Conservation (phyloP, 768 basidiomycete genomes). For the Phlegmacium glaucopus region DNA sequence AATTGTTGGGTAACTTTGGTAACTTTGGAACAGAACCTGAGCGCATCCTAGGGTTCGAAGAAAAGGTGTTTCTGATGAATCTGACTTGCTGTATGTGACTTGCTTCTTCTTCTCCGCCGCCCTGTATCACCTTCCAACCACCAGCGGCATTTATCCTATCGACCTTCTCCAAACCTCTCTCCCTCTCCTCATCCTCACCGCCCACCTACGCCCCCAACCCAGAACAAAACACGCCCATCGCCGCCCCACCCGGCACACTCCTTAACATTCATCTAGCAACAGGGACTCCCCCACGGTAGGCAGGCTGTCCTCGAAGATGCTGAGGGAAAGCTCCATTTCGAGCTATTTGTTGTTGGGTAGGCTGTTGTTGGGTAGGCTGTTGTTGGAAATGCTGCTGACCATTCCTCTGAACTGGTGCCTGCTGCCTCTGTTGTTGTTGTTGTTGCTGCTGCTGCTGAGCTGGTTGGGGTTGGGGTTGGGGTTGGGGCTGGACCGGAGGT, state of each 20-base stretch:
- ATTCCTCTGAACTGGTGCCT: constrained; percentile 18
- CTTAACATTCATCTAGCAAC: constrained; percentile 36
- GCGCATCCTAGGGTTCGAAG: too few relatives aligned
- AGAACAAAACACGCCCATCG: neutral
- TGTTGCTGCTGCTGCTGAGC: constrained; percentile 19
- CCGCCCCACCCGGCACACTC: too few relatives aligned
- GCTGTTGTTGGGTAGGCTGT: neutral
- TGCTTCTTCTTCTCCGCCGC: constrained; percentile 14
- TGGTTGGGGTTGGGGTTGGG: constrained; percentile 10
- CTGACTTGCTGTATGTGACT: neutral
- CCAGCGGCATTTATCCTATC: constrained; percentile 11
- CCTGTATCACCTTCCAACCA: constrained; percentile 22
- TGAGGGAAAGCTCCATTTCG: constrained; percentile 18
- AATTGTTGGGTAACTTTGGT: too few relatives aligned
- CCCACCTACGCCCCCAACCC: neutral
- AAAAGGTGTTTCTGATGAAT: too few relatives aligned
- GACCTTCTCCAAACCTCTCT: constrained; percentile 2
- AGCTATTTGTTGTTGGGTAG: constrained; percentile 4
- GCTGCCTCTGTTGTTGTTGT: constrained; percentile 21
- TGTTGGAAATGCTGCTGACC: neutral
- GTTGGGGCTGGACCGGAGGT: constrained; percentile 20
- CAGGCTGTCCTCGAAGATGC: constrained; percentile 24
- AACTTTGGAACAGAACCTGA: too few relatives aligned
- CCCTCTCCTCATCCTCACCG: neutral
- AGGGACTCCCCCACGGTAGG: constrained; percentile 36